Percentiles rank a stretch among this genome's conserved stretches.
phyloP scores from a whole-genome alignment of 441 rosid genomes.

The Eutrema salsugineum region DNA sequence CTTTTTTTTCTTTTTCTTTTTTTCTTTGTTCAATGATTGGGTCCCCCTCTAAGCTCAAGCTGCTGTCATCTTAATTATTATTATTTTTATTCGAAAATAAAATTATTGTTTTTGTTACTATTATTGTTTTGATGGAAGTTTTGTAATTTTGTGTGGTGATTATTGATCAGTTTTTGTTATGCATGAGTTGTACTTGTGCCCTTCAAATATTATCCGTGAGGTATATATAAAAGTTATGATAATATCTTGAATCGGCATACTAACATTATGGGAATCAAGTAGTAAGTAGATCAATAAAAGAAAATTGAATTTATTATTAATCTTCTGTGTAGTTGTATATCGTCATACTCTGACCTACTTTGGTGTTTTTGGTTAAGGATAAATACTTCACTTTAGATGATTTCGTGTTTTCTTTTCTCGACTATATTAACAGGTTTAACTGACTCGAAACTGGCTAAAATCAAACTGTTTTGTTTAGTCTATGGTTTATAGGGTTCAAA shows the following conservation, averaged over 20 bases:
- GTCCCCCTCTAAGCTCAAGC: constrained; percentile 29
- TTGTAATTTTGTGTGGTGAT: constrained; percentile 30
- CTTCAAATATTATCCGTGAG: constrained; percentile 14
- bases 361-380: background rate
- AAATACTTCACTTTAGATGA: background rate
- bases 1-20: background rate
- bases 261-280: background rate
- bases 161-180: constrained; percentile 21
- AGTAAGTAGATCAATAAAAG: background rate
- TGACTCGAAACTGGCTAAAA: background rate
- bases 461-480: background rate
- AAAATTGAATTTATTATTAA: background rate
- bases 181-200: constrained; percentile 35
- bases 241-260: constrained; percentile 12
- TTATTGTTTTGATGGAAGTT: constrained; percentile 17
- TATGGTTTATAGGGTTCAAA: background rate
- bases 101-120: too few species aligned
- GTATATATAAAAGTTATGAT: background rate
- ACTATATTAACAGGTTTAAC: background rate
- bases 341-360: background rate
- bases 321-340: background rate
- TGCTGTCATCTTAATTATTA: constrained; percentile 30
- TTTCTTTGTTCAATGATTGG: constrained; percentile 31
- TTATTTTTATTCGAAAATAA: background rate
- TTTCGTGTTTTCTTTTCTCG: background rate